These are phyloP conservation scores for Naganishia vishniacii DNA, from an alignment of 768 basidiomycete species.

Conservation along the genomic window DNA sequence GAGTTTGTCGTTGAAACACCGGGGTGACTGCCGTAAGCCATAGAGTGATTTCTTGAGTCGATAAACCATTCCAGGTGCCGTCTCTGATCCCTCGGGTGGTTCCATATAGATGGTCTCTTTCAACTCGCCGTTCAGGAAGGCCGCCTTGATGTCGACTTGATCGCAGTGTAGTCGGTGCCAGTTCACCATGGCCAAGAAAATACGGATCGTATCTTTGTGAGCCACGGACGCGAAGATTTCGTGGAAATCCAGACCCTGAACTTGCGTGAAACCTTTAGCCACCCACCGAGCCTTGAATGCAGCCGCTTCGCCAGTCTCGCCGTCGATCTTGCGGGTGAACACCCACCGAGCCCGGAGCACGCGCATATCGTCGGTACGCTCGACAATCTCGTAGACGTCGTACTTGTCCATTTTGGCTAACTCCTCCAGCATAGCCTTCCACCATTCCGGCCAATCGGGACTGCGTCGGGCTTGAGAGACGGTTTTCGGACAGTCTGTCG, in stretches of 20 bases:
- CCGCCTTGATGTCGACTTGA: slow-evolving; percentile 45
- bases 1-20: too few species aligned
- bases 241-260: slow-evolving; percentile 51
- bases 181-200: slow-evolving; percentile 50
- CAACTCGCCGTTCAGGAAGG: slow-evolving; percentile 21
- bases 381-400: neutral
- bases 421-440: slow-evolving; percentile 13
- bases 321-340: slow-evolving; percentile 5
- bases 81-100: slow-evolving; percentile 12
- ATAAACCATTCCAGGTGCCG: neutral
- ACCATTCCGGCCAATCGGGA: neutral
- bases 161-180: slow-evolving; percentile 47
- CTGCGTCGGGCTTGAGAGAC: neutral
- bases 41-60: neutral
- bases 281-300: slow-evolving; percentile 52
- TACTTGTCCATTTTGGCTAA: slow-evolving; percentile 17
- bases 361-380: neutral
- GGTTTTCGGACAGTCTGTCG: neutral
- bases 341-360: neutral
- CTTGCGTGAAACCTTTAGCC: slow-evolving; percentile 52
- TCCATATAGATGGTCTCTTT: slow-evolving; percentile 23
- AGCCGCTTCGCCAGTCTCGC: slow-evolving; percentile 39
- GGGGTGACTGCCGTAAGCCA: neutral
- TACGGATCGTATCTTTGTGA: slow-evolving; percentile 33
- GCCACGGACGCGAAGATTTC: slow-evolving; percentile 47